Percentiles rank a stretch among this genome's conserved stretches.
phyloP scores from a whole-genome alignment of 345 rosid genomes.

The Pseudoturritis turrita region DNA sequence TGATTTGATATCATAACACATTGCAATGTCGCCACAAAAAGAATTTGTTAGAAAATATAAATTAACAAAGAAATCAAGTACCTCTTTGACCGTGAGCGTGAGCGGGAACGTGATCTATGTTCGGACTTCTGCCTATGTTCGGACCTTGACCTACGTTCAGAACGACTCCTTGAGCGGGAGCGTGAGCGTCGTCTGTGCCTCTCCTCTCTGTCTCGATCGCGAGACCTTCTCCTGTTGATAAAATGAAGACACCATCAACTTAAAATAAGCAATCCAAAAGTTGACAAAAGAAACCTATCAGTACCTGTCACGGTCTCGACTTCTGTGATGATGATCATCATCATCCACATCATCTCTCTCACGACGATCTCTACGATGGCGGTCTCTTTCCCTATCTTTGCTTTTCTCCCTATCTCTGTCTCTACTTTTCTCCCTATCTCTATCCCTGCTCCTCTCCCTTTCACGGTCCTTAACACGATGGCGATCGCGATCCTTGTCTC shows the following conservation, averaged over 20 bases:
- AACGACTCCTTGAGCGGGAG: conserved; percentile 62
- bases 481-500: conserved; percentile 28
- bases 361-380: conserved; percentile 54
- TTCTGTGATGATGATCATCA: conserved; percentile 46
- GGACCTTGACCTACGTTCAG: conserved; percentile 73
- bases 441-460: conserved; percentile 21
- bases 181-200: conserved; percentile 49
- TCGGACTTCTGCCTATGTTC: conserved; percentile 38
- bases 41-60: background rate
- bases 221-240: conserved; percentile 50
- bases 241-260: conserved; percentile 6
- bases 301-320: conserved; percentile 69
- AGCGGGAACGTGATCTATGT: conserved; percentile 44
- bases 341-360: conserved; percentile 65
- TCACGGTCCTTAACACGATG: conserved; percentile 21
- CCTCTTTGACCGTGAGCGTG: conserved; percentile 94
- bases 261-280: background rate
- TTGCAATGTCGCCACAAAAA: background rate
- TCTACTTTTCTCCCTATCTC: conserved; percentile 30
- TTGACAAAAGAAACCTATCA: background rate
- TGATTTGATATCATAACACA: background rate
- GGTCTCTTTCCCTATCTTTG: conserved; percentile 39
- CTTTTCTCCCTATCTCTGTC: conserved; percentile 33
- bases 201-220: conserved; percentile 70
- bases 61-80: conserved; percentile 22